Evolutionary conservation across 2,329 filamentous ascomycete species (phyloP), one percentile per base, ranked within the genome.

Genomic region (Colletotrichum sp.): DNA sequence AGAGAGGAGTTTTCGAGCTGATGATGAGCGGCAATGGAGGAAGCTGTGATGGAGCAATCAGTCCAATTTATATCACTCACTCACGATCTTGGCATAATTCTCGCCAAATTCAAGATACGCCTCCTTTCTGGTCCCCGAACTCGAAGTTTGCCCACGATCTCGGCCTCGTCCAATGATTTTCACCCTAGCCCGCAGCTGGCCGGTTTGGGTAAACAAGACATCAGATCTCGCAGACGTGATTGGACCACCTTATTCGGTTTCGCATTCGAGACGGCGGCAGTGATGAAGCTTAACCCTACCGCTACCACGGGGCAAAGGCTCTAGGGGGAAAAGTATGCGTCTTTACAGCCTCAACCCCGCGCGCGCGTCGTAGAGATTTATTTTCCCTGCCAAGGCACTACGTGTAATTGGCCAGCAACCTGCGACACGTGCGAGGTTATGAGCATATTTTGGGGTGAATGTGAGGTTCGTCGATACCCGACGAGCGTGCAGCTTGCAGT

Each of bases 1-100:
- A 36, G 1, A 15, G 13, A 15, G 2, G 6, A 0, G 34, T 8
- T 36, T 2, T 16, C 15, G 34, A 16, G 0, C 3, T 8, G 34
- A 15, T n/a, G n/a, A n/a, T n/a, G n/a, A n/a, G n/a, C n/a, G n/a
- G n/a, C n/a, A n/a, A n/a, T n/a, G n/a, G n/a, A n/a, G n/a, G n/a
- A n/a, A n/a, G n/a, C n/a, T n/a, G n/a, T n/a, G n/a, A n/a, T n/a
- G n/a, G n/a, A 49, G 44, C n/a, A 52, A 21, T 21, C 44, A 21
- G n/a, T 24, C 12, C 3, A 7, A 21, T 52, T 52, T 21, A 52
- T 52, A 52, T 52, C 10, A 21, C n/a, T 21, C 44, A 2, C 44
- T 24, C n/a, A 52, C 44, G n/a, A 52, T 52, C 44, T 52, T 52
- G 44, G 44, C 44, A 52, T 21, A 52, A 52, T 52, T 52, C 44